Evolutionary conservation across 2,329 filamentous ascomycete species (phyloP).

Genomic region (Nothomitra cinnamomea): DNA sequence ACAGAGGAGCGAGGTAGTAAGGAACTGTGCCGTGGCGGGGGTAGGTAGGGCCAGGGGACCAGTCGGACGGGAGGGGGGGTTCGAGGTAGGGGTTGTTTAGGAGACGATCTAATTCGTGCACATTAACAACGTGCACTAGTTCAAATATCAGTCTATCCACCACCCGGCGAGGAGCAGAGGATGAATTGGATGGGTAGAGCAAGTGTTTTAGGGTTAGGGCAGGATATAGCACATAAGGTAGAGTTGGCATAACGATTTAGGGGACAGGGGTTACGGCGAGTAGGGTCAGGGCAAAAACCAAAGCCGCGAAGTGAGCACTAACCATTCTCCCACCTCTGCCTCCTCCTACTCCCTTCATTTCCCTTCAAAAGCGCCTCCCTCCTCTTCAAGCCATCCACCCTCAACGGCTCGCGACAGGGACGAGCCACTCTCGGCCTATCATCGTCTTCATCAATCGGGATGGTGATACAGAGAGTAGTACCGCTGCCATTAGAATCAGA

Average conservation of each 20-base stretch:
- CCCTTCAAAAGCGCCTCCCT: constrained; percentile 71
- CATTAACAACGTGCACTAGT: too few species aligned
- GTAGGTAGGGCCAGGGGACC: constrained; percentile 67
- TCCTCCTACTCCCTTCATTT: constrained; percentile 73
- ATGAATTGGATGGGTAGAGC: not conserved
- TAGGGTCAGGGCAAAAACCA: too few species aligned
- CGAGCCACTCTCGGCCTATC: constrained; percentile 14
- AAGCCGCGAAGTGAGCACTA: constrained; percentile 20
- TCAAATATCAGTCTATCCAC: too few species aligned
- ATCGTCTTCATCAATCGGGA: constrained; percentile 51
- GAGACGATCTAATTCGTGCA: constrained; percentile 48
- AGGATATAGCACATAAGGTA: not conserved
- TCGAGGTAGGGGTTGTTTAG: constrained; percentile 73
- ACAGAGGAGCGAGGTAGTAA: constrained; percentile 75
- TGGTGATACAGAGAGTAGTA: constrained; percentile 48
- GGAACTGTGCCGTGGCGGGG: constrained; percentile 56
- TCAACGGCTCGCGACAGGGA: constrained; percentile 35
- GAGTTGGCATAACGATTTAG: too few species aligned
- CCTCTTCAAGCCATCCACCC: constrained; percentile 43
- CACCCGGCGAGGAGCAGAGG: not conserved
- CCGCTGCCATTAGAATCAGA: constrained; percentile 21
- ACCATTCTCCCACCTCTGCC: constrained; percentile 94
- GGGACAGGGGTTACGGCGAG: too few species aligned
- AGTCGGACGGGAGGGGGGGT: constrained; percentile 68
- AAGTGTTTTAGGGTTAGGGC: too few species aligned